Conservation (phyloP, 352 stramenopile genomes). For the Pythium grandisporangium region DNA sequence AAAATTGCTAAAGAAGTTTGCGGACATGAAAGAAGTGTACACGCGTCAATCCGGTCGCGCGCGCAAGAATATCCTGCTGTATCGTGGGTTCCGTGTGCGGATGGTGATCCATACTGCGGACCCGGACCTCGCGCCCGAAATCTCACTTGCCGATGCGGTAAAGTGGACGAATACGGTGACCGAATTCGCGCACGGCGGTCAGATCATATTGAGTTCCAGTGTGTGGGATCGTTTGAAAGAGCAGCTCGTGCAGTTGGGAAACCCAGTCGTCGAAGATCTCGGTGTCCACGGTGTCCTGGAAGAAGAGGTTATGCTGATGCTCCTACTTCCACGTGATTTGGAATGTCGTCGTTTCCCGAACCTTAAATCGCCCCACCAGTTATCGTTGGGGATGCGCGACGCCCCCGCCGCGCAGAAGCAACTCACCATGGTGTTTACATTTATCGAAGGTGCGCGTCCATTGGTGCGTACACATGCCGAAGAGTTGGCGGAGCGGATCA, state of each 20-base stretch:
- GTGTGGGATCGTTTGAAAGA: conserved; percentile 84
- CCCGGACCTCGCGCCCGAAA: conserved; percentile 33
- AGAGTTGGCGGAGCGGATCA: conserved; percentile 77
- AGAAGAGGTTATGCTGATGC: conserved; percentile 72
- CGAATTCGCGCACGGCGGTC: conserved; percentile 72
- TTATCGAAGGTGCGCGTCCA: conserved; percentile 77
- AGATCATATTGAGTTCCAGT: conserved; percentile 79
- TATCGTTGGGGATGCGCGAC: conserved; percentile 76
- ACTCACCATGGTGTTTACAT: conserved; percentile 86
- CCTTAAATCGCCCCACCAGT: conserved; percentile 62
- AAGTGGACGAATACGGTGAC: conserved; percentile 83
- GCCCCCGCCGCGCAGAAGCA: conserved; percentile 65
- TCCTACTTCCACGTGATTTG: conserved; percentile 68
- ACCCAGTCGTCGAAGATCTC: conserved; percentile 82
- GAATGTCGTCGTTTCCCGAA: conserved; percentile 63
- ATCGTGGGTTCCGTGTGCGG: conserved; percentile 74
- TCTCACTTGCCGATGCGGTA: conserved; percentile 60
- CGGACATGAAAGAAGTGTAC: conserved; percentile 74
- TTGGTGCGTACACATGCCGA: conserved; percentile 78
- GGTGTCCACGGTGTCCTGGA: conserved; percentile 63
- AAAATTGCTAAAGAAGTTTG: conserved; percentile 77
- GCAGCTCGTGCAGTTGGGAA: conserved; percentile 79
- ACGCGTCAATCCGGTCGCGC: conserved; percentile 3
- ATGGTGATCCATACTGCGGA: conserved; percentile 83
- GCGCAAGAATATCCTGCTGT: conserved; percentile 74